A percentile compares a stretch with the other conserved stretches of the same genome.
These are phyloP conservation scores for Arthroderma sp. DNA, from an alignment of 2,329 filamentous ascomycete species.

Conservation along the genomic window DNA sequence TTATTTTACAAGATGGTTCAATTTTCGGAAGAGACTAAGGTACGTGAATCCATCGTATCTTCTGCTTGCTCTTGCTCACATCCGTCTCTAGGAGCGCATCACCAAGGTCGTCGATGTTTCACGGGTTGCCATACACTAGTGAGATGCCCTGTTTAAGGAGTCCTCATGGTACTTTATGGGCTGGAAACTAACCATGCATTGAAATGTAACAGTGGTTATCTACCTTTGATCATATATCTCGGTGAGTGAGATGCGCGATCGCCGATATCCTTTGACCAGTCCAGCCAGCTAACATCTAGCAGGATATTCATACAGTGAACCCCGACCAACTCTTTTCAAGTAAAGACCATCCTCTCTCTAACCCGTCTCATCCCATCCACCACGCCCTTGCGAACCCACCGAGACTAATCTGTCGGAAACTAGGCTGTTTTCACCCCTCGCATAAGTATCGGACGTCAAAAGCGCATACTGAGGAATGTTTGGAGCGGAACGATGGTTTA, in stretches of 20 bases:
- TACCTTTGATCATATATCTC: conserved; percentile 92
- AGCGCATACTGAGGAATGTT: background rate
- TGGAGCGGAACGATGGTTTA: too few species aligned
- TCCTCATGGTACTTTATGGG: conserved; percentile 22
- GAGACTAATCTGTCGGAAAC: conserved; percentile 5
- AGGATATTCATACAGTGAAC: conserved; percentile 93
- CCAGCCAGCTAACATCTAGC: conserved; percentile 10
- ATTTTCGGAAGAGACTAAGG: conserved; percentile 96
- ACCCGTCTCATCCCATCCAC: conserved; percentile 3
- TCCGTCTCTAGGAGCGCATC: conserved; percentile 71
- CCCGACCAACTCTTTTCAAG: conserved; percentile 68
- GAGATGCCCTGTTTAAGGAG: conserved; percentile 25
- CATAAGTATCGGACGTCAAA: conserved; percentile 16
- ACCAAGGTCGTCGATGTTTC: conserved; percentile 91
- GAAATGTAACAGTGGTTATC: conserved; percentile 58
- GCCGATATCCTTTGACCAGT: background rate
- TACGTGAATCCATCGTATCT: conserved; percentile 24
- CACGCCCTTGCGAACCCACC: background rate
- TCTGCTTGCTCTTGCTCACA: background rate
- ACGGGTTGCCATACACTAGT: conserved; percentile 92
- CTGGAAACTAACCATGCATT: conserved; percentile 10
- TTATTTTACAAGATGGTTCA: conserved; percentile 33
- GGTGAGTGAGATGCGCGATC: conserved; percentile 41
- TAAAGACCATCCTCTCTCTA: conserved; percentile 19
- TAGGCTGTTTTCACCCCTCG: conserved; percentile 32